Evolutionary conservation across 345 rosid species (phyloP).

Genomic region (Viola odorata): DNA sequence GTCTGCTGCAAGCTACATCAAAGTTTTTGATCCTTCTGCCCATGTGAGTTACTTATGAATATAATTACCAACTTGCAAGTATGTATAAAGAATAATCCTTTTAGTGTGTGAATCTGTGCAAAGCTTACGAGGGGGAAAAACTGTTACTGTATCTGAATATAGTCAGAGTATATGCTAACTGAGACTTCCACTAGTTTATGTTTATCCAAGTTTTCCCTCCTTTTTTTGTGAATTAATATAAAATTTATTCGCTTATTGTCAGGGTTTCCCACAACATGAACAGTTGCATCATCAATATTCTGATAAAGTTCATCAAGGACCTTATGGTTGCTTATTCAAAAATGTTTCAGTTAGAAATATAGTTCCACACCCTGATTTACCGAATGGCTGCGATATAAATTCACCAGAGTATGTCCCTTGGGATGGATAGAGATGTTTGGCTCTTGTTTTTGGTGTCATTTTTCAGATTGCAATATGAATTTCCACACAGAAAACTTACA

Average conservation of each 20-base stretch:
- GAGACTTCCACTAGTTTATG: neutral
- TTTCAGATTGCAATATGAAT: slow-evolving; percentile 8
- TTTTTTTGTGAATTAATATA: slow-evolving; percentile 11
- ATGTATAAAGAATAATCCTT: neutral
- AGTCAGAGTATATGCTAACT: neutral
- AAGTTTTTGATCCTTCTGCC: slow-evolving; percentile 66
- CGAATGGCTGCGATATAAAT: slow-evolving; percentile 61
- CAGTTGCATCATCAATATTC: slow-evolving; percentile 67
- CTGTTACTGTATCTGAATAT: neutral
- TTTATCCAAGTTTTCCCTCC: neutral
- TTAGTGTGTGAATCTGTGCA: neutral
- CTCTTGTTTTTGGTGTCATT: neutral
- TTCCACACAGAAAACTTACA: slow-evolving; percentile 15
- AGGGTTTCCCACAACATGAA: slow-evolving; percentile 66
- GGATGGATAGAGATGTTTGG: slow-evolving; percentile 8
- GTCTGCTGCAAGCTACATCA: slow-evolving; percentile 60
- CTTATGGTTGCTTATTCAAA: slow-evolving; percentile 34
- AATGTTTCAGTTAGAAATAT: slow-evolving; percentile 48
- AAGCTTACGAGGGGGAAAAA: too few species aligned
- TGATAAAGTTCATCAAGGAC: slow-evolving; percentile 41
- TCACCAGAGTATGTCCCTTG: slow-evolving; percentile 64
- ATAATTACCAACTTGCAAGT: neutral
- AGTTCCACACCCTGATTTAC: slow-evolving; percentile 78
- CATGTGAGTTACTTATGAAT: slow-evolving; percentile 50
- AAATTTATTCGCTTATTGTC: slow-evolving; percentile 19